Evolutionary conservation across 1,284 basidiomycete genomes (phyloP).

Genomic region (Heliocybe sulcata): DNA sequence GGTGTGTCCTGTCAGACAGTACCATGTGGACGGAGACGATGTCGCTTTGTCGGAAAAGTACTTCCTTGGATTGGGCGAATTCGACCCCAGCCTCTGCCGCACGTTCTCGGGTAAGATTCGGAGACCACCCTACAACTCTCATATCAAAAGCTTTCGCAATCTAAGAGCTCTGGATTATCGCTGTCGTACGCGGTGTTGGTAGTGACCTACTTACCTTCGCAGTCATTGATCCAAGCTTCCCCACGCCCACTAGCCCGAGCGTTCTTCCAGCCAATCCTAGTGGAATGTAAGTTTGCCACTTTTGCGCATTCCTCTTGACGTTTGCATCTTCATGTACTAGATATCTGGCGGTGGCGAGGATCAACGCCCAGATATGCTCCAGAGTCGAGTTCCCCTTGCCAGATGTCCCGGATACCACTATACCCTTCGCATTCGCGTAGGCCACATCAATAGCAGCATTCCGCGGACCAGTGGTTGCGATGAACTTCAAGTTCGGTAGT

Average conservation of each 20-base stretch:
- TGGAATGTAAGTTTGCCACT: constrained; percentile 51
- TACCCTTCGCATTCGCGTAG: constrained; percentile 40
- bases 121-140: constrained; percentile 57
- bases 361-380: constrained; percentile 63
- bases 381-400: constrained; percentile 38
- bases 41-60: constrained; percentile 45
- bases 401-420: constrained; percentile 51
- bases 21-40: constrained; percentile 57
- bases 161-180: constrained; percentile 17
- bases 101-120: constrained; percentile 50
- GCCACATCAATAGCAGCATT: constrained; percentile 45
- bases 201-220: constrained; percentile 29
- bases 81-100: constrained; percentile 44
- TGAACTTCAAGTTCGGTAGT: constrained; percentile 49
- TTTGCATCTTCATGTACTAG: constrained; percentile 45
- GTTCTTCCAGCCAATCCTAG: constrained; percentile 47
- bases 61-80: constrained; percentile 39
- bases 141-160: constrained; percentile 56
- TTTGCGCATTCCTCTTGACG: constrained; percentile 35
- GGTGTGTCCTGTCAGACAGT: constrained; percentile 39
- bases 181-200: not conserved
- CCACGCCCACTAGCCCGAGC: constrained; percentile 52
- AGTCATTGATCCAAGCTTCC: constrained; percentile 41
- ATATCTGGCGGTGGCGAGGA: constrained; percentile 47
- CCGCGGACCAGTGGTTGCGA: constrained; percentile 48